Base-by-base conservation (phyloP, 2,329 filamentous ascomycete genomes). In the Monilinia laxa region DNA sequence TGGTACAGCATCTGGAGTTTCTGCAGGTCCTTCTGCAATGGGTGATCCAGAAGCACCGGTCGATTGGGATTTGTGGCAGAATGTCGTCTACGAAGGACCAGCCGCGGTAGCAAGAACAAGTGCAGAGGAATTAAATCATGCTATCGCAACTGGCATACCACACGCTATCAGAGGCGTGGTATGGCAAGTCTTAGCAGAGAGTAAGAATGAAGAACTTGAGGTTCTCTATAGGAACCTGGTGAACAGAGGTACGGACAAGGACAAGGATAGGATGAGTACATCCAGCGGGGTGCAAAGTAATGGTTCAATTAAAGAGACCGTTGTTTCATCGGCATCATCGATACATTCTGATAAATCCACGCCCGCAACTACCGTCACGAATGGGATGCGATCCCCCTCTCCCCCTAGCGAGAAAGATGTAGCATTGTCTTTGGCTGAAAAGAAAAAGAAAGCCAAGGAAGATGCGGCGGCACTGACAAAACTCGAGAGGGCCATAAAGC, bases 1-100 rank as follows among this genome's bases (percentile, higher is more conserved):
- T 0, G 93, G 93, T 1, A 97, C 93, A 1, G 92, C 90, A 10
- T 89, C 92, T 14, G 93, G 94, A 7, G 87, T 93, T 53, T 89
- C 89, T 31, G 87, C 89, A 28, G 91, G 91, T 1, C 90, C 90
- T 11, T 89, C 91, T 3, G 87, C 88, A 28, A 83, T 88, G 69
- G 79, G 81, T 18, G 91, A 93, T 74, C 80, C 82, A 42, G 79
- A 81, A 35, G 82, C 83, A 20, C 89, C 91, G 31, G 95, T 99
- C n/a, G 93, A 99, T 76, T 99, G 95, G 95, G 95, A 99, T 78
- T 81, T 99, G 51, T 99, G 95, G 95, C 94, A 99, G 76, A 87
- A 90, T 31, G 90, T 99, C 4, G 95, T 99, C 45, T 96, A 97
- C 72, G 92, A 97, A 80, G 95, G 95, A 0, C 93, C 93, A 20